Conservation (phyloP, 345 rosid species). For the Abelmoschus esculentus region DNA sequence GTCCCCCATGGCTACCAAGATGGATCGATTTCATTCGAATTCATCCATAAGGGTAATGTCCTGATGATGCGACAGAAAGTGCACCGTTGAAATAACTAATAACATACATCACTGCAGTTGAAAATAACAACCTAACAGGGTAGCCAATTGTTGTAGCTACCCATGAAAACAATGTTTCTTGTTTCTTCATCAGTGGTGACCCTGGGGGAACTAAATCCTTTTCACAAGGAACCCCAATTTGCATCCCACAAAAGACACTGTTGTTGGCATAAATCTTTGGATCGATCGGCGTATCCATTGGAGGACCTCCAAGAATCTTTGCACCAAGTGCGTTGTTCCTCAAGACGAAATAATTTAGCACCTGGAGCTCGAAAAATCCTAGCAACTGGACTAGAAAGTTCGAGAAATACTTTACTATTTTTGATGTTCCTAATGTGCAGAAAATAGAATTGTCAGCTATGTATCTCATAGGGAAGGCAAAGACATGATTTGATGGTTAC, state of each 20-base stretch:
- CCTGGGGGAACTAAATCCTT: constrained; percentile 1
- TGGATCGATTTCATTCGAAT: no score
- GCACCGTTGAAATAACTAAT: constrained; percentile 6
- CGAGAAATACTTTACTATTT: no score
- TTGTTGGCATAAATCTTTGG: no score
- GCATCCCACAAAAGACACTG: constrained; percentile 20
- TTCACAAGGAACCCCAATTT: constrained; percentile 27
- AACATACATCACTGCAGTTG: constrained; percentile 10
- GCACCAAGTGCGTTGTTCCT: constrained; percentile 34
- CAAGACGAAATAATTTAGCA: constrained; percentile 18
- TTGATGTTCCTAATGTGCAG: no score
- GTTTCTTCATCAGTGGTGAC: background rate
- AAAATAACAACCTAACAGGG: constrained; percentile 16
- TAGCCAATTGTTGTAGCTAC: constrained; percentile 20
- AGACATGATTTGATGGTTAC: no score
- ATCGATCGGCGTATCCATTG: constrained; percentile 28
- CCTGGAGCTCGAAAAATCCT: constrained; percentile 1
- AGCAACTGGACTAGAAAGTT: no score
- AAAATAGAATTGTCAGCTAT: no score
- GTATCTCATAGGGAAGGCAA: no score
- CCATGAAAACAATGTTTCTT: constrained; percentile 29
- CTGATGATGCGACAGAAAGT: background rate
- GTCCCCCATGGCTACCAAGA: no score
- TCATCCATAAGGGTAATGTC: no score
- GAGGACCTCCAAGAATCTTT: constrained; percentile 28